These are phyloP conservation scores for Misopates orontium DNA, from an alignment of 257 asterid species.

Conservation along the genomic window DNA sequence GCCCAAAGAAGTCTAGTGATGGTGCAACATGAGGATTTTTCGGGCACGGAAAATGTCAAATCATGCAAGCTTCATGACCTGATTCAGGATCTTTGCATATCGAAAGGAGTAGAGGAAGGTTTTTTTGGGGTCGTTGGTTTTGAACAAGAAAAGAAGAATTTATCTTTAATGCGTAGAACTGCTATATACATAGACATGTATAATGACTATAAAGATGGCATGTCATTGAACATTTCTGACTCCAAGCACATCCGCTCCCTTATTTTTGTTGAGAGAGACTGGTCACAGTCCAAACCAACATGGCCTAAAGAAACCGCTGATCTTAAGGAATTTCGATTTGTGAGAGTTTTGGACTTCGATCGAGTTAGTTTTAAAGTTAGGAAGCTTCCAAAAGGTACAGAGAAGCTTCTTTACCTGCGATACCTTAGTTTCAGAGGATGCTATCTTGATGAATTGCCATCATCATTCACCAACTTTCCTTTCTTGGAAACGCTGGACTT, in stretches of 20 bases:
- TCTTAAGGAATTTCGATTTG: background rate
- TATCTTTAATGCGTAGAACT: background rate
- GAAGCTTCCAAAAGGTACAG: constrained; percentile 21
- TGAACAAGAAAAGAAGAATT: background rate
- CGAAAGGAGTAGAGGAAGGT: background rate
- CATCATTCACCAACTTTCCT: constrained; percentile 25
- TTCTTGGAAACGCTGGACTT: constrained; percentile 38
- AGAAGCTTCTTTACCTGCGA: constrained; percentile 22
- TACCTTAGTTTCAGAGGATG: constrained; percentile 39
- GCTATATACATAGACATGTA: constrained; percentile 12
- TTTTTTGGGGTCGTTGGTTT: background rate
- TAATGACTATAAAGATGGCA: too few species aligned
- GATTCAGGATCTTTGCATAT: constrained; percentile 15
- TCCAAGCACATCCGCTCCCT: constrained; percentile 20
- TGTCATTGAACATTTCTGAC: background rate
- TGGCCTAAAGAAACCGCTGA: background rate
- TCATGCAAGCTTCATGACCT: constrained; percentile 19
- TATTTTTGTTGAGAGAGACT: background rate
- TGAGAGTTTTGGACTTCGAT: constrained; percentile 28
- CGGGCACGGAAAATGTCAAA: background rate
- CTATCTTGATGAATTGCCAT: constrained; percentile 25
- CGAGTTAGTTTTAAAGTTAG: constrained; percentile 7
- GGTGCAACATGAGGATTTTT: constrained; percentile 1
- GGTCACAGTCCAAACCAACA: background rate
- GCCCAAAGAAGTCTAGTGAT: constrained; percentile 9